Percentiles rank a stretch among this genome's conserved stretches.
These are phyloP conservation scores for Lentinula aciculospora DNA, from an alignment of 768 basidiomycete species.

Conservation along the genomic window DNA sequence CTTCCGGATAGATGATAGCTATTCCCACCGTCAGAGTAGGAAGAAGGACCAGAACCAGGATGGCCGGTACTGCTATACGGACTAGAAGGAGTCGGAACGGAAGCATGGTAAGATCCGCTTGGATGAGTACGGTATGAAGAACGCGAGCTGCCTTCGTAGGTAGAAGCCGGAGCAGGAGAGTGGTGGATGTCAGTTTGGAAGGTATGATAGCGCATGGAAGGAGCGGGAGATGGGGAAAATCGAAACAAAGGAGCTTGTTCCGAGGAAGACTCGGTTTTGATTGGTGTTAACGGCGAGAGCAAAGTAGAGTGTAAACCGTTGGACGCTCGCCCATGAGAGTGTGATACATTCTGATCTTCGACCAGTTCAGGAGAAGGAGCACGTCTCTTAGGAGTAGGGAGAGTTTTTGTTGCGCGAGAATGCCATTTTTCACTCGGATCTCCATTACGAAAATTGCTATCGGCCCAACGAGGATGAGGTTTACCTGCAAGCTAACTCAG, in stretches of 20 bases:
- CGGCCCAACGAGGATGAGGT: constrained; percentile 85
- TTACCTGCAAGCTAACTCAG: constrained; percentile 45
- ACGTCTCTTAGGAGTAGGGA: constrained; percentile 37
- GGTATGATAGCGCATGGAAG: constrained; percentile 47
- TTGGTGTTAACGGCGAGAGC: constrained; percentile 28
- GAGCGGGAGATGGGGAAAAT: constrained; percentile 58
- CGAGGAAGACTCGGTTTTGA: constrained; percentile 59
- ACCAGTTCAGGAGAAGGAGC: constrained; percentile 12
- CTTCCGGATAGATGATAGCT: constrained; percentile 30
- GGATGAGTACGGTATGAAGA: constrained; percentile 12
- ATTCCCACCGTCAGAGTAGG: constrained; percentile 32
- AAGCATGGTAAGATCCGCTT: constrained; percentile 5
- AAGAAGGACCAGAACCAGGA: constrained; percentile 23
- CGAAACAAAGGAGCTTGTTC: constrained; percentile 60
- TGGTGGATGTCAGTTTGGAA: constrained; percentile 42
- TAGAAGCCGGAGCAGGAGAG: constrained; percentile 26
- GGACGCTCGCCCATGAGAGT: constrained; percentile 16
- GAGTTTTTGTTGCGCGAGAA: constrained; percentile 71
- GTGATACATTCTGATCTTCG: constrained; percentile 1
- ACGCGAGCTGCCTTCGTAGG: constrained; percentile 28
- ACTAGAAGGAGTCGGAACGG: constrained; percentile 15
- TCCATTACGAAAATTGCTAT: constrained; percentile 70
- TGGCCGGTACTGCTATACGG: constrained; percentile 19
- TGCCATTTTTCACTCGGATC: constrained; percentile 86
- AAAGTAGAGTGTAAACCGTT: constrained; percentile 19